Conservation (phyloP, 2,329 filamentous ascomycete genomes). For the Cladosporium sp. region DNA sequence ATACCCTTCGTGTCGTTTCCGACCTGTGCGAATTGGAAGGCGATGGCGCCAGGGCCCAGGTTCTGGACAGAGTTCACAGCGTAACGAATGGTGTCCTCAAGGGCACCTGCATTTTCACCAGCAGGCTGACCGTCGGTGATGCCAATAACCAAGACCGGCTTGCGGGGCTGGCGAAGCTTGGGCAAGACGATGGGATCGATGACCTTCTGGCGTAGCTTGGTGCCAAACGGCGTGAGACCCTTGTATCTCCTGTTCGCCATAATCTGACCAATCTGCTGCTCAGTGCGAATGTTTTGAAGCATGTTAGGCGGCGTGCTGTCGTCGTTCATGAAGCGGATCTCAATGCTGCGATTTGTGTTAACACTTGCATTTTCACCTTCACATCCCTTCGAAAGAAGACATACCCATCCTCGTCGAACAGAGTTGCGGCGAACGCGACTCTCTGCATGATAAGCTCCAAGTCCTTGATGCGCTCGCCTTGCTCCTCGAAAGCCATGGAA, state of each 20-base stretch:
- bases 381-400: neutral
- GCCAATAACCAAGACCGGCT: constrained; percentile 62
- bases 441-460: constrained; percentile 60
- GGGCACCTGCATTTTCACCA: constrained; percentile 54
- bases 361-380: no score
- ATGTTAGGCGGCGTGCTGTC: constrained; percentile 42
- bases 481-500: constrained; percentile 65
- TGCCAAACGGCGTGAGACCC: constrained; percentile 64
- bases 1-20: constrained; percentile 58
- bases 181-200: constrained; percentile 57
- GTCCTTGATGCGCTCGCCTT: constrained; percentile 63
- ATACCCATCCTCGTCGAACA: constrained; percentile 63
- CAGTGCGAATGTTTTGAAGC: constrained; percentile 52
- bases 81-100: constrained; percentile 55
- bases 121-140: constrained; percentile 65
- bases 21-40: constrained; percentile 66
- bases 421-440: constrained; percentile 60
- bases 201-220: constrained; percentile 59
- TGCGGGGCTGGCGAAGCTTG: constrained; percentile 54
- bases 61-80: constrained; percentile 48
- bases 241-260: constrained; percentile 58
- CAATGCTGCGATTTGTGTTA: constrained; percentile 38
- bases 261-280: constrained; percentile 56
- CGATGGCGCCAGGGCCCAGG: constrained; percentile 52
- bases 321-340: constrained; percentile 67